Evolutionary conservation across 495 filamentous ascomycete species (phyloP).

Genomic region (Aspergillus avenaceus): DNA sequence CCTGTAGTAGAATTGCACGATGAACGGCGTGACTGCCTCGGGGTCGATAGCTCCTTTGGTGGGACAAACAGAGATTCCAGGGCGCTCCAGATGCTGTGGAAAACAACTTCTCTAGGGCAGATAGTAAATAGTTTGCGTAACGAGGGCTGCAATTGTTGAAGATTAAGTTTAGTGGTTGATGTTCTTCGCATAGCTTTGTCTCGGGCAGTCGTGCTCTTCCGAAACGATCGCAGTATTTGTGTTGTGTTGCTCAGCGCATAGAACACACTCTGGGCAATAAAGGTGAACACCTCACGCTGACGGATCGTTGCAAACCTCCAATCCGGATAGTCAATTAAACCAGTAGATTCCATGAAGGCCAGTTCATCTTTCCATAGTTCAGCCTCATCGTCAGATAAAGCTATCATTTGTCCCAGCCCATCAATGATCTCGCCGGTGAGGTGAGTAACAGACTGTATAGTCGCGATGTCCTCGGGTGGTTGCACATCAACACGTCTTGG

Average conservation of each 20-base stretch:
- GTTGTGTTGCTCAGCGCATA: conserved; percentile 65
- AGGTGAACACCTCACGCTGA: conserved; percentile 44
- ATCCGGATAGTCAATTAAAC: conserved; percentile 36
- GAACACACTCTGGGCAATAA: conserved; percentile 71
- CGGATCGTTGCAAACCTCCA: conserved; percentile 37
- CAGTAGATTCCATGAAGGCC: conserved; percentile 33
- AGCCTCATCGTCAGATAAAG: conserved; percentile 33
- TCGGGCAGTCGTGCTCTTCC: conserved; percentile 23
- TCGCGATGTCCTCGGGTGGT: conserved; percentile 7
- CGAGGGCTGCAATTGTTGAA: conserved; percentile 28
- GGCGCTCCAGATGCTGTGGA: conserved; percentile 74
- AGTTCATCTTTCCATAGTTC: conserved; percentile 38
- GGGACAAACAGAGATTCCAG: conserved; percentile 64
- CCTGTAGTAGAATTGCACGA: conserved; percentile 31
- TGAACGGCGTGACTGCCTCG: conserved; percentile 31
- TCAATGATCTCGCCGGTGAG: conserved; percentile 38
- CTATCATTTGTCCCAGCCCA: conserved; percentile 32
- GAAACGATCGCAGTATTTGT: conserved; percentile 64
- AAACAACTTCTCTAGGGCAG: conserved; percentile 52
- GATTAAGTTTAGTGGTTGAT: conserved; percentile 21
- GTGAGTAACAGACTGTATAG: conserved; percentile 41
- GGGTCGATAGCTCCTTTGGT: conserved; percentile 49
- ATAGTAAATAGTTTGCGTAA: conserved; percentile 32
- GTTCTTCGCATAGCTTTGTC: conserved; percentile 5
- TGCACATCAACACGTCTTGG: conserved; percentile 10